phyloP scores from a whole-genome alignment of 164 flowering plant genomes.

The Tinospora cordifolia region DNA sequence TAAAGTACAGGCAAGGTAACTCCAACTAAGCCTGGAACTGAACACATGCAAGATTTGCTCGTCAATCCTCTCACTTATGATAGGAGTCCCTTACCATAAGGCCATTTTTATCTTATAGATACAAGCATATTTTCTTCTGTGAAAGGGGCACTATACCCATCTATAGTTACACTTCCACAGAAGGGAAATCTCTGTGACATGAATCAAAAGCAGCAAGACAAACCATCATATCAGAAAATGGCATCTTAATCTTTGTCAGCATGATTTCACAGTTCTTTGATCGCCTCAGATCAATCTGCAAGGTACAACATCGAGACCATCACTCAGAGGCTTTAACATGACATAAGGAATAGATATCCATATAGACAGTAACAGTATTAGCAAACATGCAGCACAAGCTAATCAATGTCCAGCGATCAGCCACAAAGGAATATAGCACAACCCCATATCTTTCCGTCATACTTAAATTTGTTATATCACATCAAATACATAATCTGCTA shows the following conservation, averaged over 20 bases:
- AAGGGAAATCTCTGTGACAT: background rate
- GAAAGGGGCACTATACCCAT: background rate
- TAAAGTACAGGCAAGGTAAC: background rate
- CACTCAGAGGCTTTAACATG: background rate
- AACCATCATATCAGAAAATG: constrained; percentile 85
- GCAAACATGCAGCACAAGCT: background rate
- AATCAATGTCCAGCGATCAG: background rate
- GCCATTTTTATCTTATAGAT: background rate
- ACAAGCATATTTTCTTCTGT: background rate
- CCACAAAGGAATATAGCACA: background rate
- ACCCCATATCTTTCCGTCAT: too few species aligned
- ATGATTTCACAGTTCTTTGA: constrained; percentile 83
- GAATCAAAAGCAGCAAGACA: constrained; percentile 15
- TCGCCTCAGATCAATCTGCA: constrained; percentile 73
- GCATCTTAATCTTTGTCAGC: constrained; percentile 94
- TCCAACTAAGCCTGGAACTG: background rate
- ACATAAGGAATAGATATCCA: background rate
- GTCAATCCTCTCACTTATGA: background rate
- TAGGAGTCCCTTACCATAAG: background rate
- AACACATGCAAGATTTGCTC: background rate
- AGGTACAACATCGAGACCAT: constrained; percentile 8
- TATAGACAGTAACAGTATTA: background rate
- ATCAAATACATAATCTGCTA: background rate
- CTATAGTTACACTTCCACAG: background rate
- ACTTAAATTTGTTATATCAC: background rate